Percentiles rank a stretch among this genome's conserved stretches.
phyloP scores from a whole-genome alignment of 1,284 basidiomycete genomes.

The Exobasidium rhododendri region DNA sequence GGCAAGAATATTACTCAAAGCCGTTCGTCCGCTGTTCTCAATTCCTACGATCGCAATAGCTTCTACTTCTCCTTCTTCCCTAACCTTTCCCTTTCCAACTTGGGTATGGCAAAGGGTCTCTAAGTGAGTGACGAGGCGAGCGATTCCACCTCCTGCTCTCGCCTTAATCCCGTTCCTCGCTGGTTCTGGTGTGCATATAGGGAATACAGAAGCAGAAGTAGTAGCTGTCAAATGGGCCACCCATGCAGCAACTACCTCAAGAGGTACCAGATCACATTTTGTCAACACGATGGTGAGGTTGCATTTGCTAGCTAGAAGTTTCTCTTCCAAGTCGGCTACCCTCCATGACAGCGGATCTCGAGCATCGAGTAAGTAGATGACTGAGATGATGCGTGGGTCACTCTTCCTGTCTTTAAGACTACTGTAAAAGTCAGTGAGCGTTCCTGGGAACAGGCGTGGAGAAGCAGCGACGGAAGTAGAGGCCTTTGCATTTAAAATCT shows the following conservation, averaged over 20 bases:
- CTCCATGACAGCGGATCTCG: conserved; percentile 44
- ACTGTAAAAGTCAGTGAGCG: conserved; percentile 26
- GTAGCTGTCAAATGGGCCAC: conserved; percentile 24
- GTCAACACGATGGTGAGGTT: not conserved
- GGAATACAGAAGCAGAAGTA: conserved; percentile 29
- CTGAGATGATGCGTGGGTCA: conserved; percentile 23
- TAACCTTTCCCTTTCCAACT: conserved; percentile 19
- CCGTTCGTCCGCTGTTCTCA: conserved; percentile 26
- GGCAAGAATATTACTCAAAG: conserved; percentile 17
- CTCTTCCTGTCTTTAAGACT: conserved; percentile 14
- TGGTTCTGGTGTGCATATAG: conserved; percentile 23
- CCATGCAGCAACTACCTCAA: conserved; percentile 41
- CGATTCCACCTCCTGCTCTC: conserved; percentile 15
- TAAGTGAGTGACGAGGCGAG: conserved; percentile 17
- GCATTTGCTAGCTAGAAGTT: conserved; percentile 8
- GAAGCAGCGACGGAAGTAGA: not conserved
- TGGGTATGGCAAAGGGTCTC: conserved; percentile 20
- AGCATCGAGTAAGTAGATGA: conserved; percentile 41
- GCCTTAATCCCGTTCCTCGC: conserved; percentile 25
- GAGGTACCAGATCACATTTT: conserved; percentile 36
- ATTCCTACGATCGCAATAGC: conserved; percentile 39
- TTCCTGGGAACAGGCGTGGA: conserved; percentile 25
- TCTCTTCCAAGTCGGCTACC: conserved; percentile 35
- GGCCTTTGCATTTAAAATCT: not conserved
- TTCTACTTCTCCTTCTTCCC: conserved; percentile 22